A percentile compares a stretch with the other conserved stretches of the same genome.
phyloP scores from a whole-genome alignment of 73 alveolate species.

The Paramecium bursaria region DNA sequence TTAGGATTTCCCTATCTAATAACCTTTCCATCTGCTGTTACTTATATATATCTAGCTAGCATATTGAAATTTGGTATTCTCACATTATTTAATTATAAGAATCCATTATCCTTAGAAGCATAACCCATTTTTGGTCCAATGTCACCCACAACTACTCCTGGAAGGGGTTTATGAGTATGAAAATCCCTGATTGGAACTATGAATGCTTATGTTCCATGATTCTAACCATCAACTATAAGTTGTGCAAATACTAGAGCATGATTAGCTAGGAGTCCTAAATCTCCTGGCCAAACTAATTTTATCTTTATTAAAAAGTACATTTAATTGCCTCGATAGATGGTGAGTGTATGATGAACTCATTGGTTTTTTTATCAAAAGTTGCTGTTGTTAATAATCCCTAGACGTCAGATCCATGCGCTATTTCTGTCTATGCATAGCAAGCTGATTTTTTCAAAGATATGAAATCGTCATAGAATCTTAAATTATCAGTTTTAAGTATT shows the following conservation, averaged over 20 bases:
- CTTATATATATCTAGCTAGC: slow-evolving; percentile 51
- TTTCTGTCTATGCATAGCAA: slow-evolving; percentile 68
- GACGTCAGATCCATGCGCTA: slow-evolving; percentile 72
- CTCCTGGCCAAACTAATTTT: slow-evolving; percentile 66
- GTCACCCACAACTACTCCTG: slow-evolving; percentile 70
- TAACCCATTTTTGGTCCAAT: slow-evolving; percentile 71
- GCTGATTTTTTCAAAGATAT: slow-evolving; percentile 30
- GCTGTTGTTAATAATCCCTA: slow-evolving; percentile 63
- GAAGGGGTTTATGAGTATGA: slow-evolving; percentile 76
- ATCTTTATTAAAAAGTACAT: background rate
- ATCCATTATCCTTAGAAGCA: slow-evolving; percentile 62
- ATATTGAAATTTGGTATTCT: slow-evolving; percentile 64
- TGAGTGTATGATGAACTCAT: slow-evolving; percentile 60
- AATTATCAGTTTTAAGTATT: background rate
- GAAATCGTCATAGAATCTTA: slow-evolving; percentile 38
- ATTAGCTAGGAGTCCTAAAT: slow-evolving; percentile 59
- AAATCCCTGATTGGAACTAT: slow-evolving; percentile 78
- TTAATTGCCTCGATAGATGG: slow-evolving; percentile 64
- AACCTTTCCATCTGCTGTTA: slow-evolving; percentile 47
- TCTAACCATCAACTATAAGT: slow-evolving; percentile 73
- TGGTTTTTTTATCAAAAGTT: slow-evolving; percentile 56
- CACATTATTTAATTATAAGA: slow-evolving; percentile 43
- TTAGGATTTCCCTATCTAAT: slow-evolving; percentile 65
- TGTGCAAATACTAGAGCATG: slow-evolving; percentile 69
- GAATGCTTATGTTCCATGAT: slow-evolving; percentile 80